Base-by-base conservation (phyloP, 225 moss, liverwort and hornwort species). In the Sphagnum contortum region DNA sequence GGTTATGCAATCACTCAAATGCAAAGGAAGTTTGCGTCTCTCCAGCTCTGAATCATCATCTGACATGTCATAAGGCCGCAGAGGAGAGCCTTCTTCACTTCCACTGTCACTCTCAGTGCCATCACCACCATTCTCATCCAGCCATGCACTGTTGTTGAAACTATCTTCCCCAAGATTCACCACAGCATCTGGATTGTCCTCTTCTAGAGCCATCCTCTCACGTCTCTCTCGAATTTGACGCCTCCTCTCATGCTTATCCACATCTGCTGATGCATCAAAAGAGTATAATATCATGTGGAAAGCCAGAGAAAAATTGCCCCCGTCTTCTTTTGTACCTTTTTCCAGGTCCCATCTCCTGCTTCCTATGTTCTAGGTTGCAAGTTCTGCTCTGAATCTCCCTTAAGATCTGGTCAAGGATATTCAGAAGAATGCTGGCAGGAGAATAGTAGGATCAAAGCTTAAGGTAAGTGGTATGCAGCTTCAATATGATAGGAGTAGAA, bases 171-270 rank as follows among this genome's bases (percentile, higher is more conserved):
- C 90, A 65, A 92, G 74, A 65, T 78, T 87, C 63, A 96, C 79
- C 59, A 90, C 70, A 66, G 81, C 88, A 76, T 96, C 90, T 61
- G 96, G 96, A 72, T 96, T 90, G 73, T 92, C 96, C 72, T 92
- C 96, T 73, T 90, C 88, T 56, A 90, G 67, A 14, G 78, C 83
- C 71, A 87, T 57, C 61, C 71, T 85, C 73, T 90, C 83, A 68
- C 83, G 75, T 71, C 66, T 79, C 51, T 85, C 83, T 70, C 71
- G 88, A 64, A 88, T 88, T 69, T 55, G 72, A 63, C 74, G 76
- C 66, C 72, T 77, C 55, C 73, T 75, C 64, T 87, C 88, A 62
- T 5, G 62, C 66, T 65, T 78, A 54, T 70, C 74, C 64, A 50
- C 58, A 65, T 73, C 80, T 66, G 61, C 72, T 64, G 65, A 68